phyloP scores from a whole-genome alignment of 441 rosid species.

The Pelargonium australe region DNA sequence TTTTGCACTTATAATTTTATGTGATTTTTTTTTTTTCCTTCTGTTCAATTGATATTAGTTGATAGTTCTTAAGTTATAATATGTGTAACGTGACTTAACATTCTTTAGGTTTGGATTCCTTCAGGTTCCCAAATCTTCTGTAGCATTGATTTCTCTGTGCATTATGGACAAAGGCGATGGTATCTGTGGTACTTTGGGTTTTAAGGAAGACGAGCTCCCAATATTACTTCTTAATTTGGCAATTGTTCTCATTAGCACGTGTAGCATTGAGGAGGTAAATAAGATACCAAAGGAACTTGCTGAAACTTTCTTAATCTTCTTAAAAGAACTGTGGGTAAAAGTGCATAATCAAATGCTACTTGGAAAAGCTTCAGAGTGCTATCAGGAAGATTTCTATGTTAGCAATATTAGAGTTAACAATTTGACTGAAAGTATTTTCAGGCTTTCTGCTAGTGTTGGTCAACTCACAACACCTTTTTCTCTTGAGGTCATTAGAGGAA shows the following conservation, averaged over 20 bases:
- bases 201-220: conserved; percentile 26
- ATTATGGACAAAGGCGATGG: conserved; percentile 18
- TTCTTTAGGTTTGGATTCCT: conserved; percentile 33
- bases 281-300: conserved; percentile 32
- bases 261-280: conserved; percentile 30
- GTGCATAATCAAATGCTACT: conserved; percentile 30
- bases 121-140: conserved; percentile 36
- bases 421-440: conserved; percentile 51
- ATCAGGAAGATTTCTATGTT: conserved; percentile 20
- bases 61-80: neutral
- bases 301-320: conserved; percentile 24
- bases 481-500: conserved; percentile 22
- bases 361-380: conserved; percentile 15
- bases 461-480: conserved; percentile 21
- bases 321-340: conserved; percentile 40
- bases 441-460: conserved; percentile 31
- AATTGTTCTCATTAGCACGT: conserved; percentile 38
- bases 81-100: conserved; percentile 21
- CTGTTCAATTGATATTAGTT: conserved; percentile 2
- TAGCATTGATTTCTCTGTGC: conserved; percentile 21
- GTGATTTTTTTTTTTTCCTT: conserved; percentile 8
- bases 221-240: conserved; percentile 35
- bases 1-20: neutral
- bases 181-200: conserved; percentile 22
- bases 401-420: conserved; percentile 30